Evolutionary conservation across 2,329 filamentous ascomycete genomes (phyloP).

Genomic region (Fusarium clavum): DNA sequence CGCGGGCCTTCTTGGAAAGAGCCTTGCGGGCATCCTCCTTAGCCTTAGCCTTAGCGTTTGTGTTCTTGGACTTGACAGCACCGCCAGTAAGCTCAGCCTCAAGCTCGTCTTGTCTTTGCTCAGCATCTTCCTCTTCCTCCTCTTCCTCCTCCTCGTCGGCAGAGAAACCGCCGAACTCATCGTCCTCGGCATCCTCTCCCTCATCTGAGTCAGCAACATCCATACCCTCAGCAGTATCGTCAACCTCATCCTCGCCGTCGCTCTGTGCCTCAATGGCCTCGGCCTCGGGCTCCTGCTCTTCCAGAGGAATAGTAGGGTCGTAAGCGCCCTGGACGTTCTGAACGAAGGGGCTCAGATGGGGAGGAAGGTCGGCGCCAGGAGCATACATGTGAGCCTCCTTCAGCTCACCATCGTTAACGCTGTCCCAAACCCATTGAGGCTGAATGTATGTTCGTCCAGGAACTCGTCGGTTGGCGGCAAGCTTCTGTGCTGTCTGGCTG

Average conservation of each 20-base stretch:
- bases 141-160: constrained; percentile 58
- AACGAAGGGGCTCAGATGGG: constrained; percentile 96
- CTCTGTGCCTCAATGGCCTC: constrained; percentile 81
- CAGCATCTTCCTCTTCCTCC: constrained; percentile 71
- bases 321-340: constrained; percentile 88
- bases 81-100: constrained; percentile 89
- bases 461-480: constrained; percentile 75
- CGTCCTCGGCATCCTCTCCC: constrained; percentile 60
- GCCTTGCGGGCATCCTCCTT: constrained; percentile 78
- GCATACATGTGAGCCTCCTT: constrained; percentile 89
- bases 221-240: constrained; percentile 61
- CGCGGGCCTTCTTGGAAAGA: constrained; percentile 75
- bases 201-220: constrained; percentile 62
- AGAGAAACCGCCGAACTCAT: constrained; percentile 62
- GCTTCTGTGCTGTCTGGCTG: constrained; percentile 70
- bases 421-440: constrained; percentile 99
- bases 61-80: constrained; percentile 62
- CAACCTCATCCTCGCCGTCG: constrained; percentile 60
- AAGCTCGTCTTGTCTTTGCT: constrained; percentile 86
- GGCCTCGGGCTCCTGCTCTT: constrained; percentile 87
- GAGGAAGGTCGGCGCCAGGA: constrained; percentile 88
- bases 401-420: constrained; percentile 89
- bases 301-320: constrained; percentile 87
- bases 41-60: constrained; percentile 65
- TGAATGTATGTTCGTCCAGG: constrained; percentile 95